Evolutionary conservation across 257 asterid species (phyloP).

Genomic region (Gentiana straminea): DNA sequence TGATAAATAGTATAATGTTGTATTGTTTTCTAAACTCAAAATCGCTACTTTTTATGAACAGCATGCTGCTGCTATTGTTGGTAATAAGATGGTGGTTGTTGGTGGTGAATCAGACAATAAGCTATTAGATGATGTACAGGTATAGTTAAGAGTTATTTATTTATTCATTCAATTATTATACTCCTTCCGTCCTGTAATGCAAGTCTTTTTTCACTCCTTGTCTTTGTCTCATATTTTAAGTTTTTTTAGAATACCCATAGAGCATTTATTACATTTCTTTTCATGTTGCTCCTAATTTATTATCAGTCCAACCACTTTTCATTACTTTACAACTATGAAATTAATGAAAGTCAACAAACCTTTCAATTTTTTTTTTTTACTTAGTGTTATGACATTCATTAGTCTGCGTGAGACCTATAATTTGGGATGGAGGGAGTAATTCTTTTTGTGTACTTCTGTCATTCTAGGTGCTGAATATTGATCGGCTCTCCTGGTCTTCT

Average conservation of each 20-base stretch:
- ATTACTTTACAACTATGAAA: neutral
- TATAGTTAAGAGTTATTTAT: conserved; percentile 7
- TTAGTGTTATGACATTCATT: too few species aligned
- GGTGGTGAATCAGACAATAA: conserved; percentile 89
- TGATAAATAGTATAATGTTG: neutral
- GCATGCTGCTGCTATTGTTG: conserved; percentile 98
- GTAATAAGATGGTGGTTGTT: conserved; percentile 95
- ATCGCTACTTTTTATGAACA: conserved; percentile 23
- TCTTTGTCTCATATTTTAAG: too few species aligned
- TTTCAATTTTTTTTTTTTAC: too few species aligned
- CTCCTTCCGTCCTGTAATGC: too few species aligned
- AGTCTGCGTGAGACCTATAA: neutral
- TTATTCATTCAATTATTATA: neutral
- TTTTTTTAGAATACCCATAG: too few species aligned
- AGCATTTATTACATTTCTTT: neutral
- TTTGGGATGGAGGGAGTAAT: too few species aligned
- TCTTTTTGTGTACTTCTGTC: neutral
- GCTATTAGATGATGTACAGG: conserved; percentile 93
- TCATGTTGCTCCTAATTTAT: too few species aligned
- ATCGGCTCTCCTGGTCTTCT: conserved; percentile 71
- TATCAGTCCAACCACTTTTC: too few species aligned
- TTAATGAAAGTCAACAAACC: too few species aligned
- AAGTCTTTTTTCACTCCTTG: too few species aligned
- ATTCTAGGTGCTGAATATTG: conserved; percentile 73
- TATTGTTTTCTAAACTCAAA: conserved; percentile 1